phyloP scores from a whole-genome alignment of 2,329 filamentous ascomycete species.

The Colletotrichum simmondsii region DNA sequence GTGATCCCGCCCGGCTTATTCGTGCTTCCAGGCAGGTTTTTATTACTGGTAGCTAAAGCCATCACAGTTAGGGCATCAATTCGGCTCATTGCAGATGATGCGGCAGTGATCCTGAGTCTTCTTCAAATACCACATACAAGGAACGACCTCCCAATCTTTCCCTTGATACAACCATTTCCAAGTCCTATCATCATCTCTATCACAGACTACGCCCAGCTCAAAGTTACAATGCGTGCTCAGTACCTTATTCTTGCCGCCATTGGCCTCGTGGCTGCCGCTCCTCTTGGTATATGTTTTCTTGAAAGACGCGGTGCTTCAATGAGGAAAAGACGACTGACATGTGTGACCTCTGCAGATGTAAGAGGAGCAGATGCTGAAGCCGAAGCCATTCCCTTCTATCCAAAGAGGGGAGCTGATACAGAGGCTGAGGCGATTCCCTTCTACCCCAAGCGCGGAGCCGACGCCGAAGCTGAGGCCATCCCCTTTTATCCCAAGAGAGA shows the following conservation, averaged over 20 bases:
- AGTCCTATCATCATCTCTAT: not conserved
- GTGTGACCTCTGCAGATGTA: not conserved
- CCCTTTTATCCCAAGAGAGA: not conserved
- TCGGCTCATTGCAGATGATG: too few species aligned
- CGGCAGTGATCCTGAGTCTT: not conserved
- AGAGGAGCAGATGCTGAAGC: not conserved
- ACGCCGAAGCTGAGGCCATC: not conserved
- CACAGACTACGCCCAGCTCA: not conserved
- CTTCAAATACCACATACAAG: not conserved
- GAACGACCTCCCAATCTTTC: not conserved
- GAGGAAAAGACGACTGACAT: not conserved
- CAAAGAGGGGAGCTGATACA: not conserved
- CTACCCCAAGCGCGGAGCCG: not conserved
- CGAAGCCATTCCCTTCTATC: not conserved
- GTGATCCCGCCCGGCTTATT: not conserved
- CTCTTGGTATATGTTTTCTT: not conserved
- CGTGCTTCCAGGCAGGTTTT: not conserved
- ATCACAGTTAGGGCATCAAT: too few species aligned
- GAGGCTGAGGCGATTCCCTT: conserved; percentile 3
- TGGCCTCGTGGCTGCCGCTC: conserved; percentile 1
- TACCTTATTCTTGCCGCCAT: not conserved
- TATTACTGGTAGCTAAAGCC: not conserved
- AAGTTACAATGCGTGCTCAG: conserved; percentile 8
- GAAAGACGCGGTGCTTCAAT: too few species aligned
- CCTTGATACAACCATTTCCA: not conserved